Percentiles rank a stretch among this genome's conserved stretches.
These are phyloP conservation scores for Graphium sp. DNA, from an alignment of 2,329 filamentous ascomycete genomes.

Conservation along the genomic window DNA sequence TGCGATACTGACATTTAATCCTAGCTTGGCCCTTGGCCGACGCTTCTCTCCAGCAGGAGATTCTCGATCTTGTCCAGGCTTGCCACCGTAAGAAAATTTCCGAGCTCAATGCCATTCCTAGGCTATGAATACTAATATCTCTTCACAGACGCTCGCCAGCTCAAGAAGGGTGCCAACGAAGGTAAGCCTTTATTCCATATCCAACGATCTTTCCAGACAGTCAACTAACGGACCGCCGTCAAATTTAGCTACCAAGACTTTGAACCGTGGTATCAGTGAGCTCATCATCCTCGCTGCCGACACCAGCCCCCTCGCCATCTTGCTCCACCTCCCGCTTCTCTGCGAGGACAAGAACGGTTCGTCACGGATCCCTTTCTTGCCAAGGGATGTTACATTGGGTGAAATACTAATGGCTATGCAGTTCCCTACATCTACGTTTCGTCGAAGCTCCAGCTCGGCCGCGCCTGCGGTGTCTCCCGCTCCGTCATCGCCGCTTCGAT, in stretches of 20 bases:
- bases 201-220: slow-evolving; percentile 3
- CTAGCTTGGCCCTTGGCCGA: slow-evolving; percentile 56
- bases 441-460: slow-evolving; percentile 69
- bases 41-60: slow-evolving; percentile 58
- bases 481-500: slow-evolving; percentile 78
- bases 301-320: slow-evolving; percentile 71
- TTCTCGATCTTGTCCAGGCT: slow-evolving; percentile 70
- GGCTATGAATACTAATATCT: background rate
- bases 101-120: too few species aligned
- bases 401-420: too few species aligned
- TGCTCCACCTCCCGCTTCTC: slow-evolving; percentile 77
- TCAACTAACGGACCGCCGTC: background rate
- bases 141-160: slow-evolving; percentile 43
- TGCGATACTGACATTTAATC: background rate
- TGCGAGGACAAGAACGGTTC: slow-evolving; percentile 62
- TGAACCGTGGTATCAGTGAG: slow-evolving; percentile 83
- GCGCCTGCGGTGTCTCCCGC: slow-evolving; percentile 77
- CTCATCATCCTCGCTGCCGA: slow-evolving; percentile 82
- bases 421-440: slow-evolving; percentile 51
- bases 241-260: slow-evolving; percentile 70
- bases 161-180: slow-evolving; percentile 84
- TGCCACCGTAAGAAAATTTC: slow-evolving; percentile 25
- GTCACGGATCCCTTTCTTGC: slow-evolving; percentile 33
- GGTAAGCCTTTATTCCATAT: too few species aligned
- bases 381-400: background rate